Base-by-base conservation (phyloP, 2,329 filamentous ascomycete genomes). In the Penicillium sp. region DNA sequence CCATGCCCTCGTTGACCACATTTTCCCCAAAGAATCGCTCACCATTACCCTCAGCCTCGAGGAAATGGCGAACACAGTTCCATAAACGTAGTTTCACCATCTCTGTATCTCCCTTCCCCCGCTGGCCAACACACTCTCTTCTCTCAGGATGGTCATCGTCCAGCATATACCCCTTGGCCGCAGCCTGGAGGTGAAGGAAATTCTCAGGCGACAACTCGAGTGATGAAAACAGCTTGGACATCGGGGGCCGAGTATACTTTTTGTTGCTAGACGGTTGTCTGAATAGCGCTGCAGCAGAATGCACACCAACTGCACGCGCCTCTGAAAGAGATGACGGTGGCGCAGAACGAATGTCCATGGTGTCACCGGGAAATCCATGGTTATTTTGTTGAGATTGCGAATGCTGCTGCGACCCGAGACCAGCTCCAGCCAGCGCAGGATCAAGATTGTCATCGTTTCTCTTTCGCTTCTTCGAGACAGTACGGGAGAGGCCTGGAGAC, bases 111-210 rank as follows among this genome's bases (percentile, higher is more conserved):
- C 75, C 75, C 47, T 74, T 77, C 3, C 76, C 75, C 36, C 77
- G 71, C 50, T 77, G 77, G 3, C 77, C 78, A 7, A 81, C 77
- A 47, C 78, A 80, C n/a, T 74, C 73, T 44, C 76, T 74, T 14
- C 78, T 68, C 50, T 80, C 77, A 0, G 77, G 77, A 47, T 79
- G 69, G 1, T 68, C 61, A n/a, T 74, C 65, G 54, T 79, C 72
- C 4, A 81, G 69, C 78, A 81, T 81, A 56, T 77, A 81, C 9
- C 62, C 61, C 50, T 81, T 81, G 0, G 78, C 78, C 11, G 74
- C 75, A 14, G 75, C 71, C 56, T 80, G 77, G 6, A 81, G 62
- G 40, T 76, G 72, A 13, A 81, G 58, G 50, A 80, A 81, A 49
- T 75, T 75, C 59, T 80, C 78, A 0, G 78, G 76, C 2, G 74